phyloP scores from a whole-genome alignment of 2,329 filamentous ascomycete species.

The Camillea tinctor region DNA sequence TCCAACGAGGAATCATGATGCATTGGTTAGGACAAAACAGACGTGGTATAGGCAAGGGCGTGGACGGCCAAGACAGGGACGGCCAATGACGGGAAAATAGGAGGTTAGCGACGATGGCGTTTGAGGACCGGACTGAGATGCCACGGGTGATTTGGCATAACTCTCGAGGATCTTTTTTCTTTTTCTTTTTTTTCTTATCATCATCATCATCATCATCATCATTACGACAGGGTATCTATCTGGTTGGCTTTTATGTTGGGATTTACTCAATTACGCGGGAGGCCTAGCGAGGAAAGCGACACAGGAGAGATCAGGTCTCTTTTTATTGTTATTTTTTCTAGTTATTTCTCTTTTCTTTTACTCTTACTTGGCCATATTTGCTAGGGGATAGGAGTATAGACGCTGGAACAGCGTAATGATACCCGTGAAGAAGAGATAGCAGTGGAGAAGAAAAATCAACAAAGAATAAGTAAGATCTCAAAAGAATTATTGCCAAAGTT shows the following conservation, averaged over 20 bases:
- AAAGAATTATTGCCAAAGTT: too few species aligned
- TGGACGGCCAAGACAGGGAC: neutral
- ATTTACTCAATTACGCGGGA: neutral
- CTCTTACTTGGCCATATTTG: neutral
- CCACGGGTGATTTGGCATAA: neutral
- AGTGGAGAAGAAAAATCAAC: too few species aligned
- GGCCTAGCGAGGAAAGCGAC: constrained; percentile 1
- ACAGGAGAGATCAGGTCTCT: neutral
- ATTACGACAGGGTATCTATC: neutral
- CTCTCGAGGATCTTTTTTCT: neutral
- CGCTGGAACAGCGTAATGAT: constrained; percentile 15
- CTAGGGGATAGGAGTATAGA: constrained; percentile 9
- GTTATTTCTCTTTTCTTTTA: constrained; percentile 7
- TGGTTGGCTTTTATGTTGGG: neutral
- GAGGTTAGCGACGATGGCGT: neutral
- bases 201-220: neutral
- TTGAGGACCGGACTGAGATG: neutral
- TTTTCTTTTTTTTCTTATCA: too few species aligned
- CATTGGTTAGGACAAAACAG: constrained; percentile 1
- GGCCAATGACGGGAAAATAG: neutral
- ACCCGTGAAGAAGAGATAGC: constrained; percentile 2
- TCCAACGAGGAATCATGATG: constrained; percentile 3
- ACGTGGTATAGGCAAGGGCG: neutral
- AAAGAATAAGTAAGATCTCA: too few species aligned
- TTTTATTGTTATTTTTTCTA: neutral